Evolutionary conservation across 345 rosid species (phyloP).

Genomic region (Arabis hirsuta): DNA sequence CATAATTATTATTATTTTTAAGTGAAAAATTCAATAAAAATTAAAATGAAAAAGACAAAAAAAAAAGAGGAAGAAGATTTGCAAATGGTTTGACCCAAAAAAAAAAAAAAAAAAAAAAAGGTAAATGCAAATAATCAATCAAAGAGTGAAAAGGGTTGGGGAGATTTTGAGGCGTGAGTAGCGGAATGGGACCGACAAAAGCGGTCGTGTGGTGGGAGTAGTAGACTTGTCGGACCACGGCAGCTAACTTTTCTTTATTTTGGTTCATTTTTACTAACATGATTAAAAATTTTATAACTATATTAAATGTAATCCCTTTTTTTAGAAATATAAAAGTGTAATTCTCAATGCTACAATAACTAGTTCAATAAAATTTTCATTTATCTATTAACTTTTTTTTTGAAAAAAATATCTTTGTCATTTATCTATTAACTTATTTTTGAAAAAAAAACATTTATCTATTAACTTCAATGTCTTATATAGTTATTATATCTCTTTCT

Average conservation of each 20-base stretch:
- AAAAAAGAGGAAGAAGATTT: neutral
- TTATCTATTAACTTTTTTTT: no score
- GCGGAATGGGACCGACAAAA: conserved; percentile 35
- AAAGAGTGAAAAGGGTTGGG: conserved; percentile 17
- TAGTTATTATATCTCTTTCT: no score
- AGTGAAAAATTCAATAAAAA: neutral
- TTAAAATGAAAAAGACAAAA: neutral
- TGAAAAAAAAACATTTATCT: no score
- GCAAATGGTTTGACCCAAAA: conserved; percentile 6
- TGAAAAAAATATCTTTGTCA: no score
- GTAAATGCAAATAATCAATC: conserved; percentile 22
- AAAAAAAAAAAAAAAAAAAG: neutral
- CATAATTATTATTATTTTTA: neutral
- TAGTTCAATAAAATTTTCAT: no score
- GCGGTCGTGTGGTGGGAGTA: conserved; percentile 34
- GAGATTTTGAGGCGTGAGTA: conserved; percentile 43
- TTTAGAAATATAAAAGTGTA: no score
- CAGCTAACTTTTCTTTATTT: conserved; percentile 3
- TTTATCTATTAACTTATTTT: no score
- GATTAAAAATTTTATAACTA: neutral
- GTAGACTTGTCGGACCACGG: conserved; percentile 25
- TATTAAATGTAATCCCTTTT: no score
- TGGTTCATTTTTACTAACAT: neutral
- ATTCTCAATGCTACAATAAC: no score
- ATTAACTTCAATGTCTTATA: no score